A percentile compares a stretch with the other conserved stretches of the same genome.
Conservation (phyloP, 352 stramenopile genomes). For the Phytophthora palmivora region DNA sequence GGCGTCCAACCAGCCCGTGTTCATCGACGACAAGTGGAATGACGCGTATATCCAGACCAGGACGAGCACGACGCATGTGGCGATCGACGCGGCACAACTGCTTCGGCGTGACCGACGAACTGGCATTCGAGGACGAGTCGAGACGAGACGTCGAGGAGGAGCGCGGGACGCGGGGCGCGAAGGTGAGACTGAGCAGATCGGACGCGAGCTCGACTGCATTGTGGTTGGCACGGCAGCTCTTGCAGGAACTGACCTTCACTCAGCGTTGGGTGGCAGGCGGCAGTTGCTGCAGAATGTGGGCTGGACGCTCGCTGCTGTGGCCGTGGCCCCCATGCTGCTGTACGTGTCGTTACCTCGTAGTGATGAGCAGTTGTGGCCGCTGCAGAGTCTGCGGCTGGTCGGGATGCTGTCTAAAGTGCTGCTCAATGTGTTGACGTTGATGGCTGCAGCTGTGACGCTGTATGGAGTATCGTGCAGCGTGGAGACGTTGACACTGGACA, state of each 20-base stretch:
- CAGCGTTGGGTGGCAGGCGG: constrained; percentile 47
- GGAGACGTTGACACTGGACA: constrained; percentile 10
- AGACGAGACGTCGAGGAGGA: too few relatives aligned
- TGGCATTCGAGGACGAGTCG: too few relatives aligned
- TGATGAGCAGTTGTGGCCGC: constrained; percentile 39
- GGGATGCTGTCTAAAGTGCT: constrained; percentile 44
- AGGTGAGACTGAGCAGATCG: too few relatives aligned
- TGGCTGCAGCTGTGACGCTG: constrained; percentile 9
- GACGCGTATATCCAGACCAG: constrained; percentile 82
- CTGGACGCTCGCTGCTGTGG: constrained; percentile 59
- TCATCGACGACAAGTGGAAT: constrained; percentile 87
- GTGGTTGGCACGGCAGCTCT: constrained; percentile 14
- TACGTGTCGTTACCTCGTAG: constrained; percentile 44
- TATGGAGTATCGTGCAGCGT: constrained; percentile 42
- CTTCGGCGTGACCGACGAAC: too few relatives aligned
- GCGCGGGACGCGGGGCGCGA: too few relatives aligned
- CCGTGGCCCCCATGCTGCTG: constrained; percentile 53
- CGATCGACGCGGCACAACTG: constrained; percentile 49
- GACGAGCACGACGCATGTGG: constrained; percentile 84
- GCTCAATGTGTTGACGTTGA: constrained; percentile 48
- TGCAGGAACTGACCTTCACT: constrained; percentile 5
- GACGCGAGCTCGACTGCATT: too few relatives aligned
- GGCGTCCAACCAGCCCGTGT: constrained; percentile 71
- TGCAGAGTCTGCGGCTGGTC: constrained; percentile 40
- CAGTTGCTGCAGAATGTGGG: constrained; percentile 50